Evolutionary conservation across 495 filamentous ascomycete species (phyloP).

Genomic region (Xylaria telfairii): DNA sequence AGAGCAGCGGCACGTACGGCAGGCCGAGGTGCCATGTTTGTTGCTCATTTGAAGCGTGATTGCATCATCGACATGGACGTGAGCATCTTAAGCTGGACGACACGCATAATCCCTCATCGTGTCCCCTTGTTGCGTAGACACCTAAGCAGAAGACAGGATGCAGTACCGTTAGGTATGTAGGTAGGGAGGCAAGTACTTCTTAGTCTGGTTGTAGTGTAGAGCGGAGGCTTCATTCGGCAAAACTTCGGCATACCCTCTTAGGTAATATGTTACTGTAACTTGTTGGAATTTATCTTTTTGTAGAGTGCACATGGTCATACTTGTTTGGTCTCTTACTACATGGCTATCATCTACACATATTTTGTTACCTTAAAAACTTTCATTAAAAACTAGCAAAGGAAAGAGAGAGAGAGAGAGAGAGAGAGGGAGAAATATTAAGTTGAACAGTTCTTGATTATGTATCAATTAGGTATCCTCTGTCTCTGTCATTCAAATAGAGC

Average conservation of each 20-base stretch:
- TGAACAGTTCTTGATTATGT: slow-evolving; percentile 11
- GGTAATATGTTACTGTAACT: too few species aligned
- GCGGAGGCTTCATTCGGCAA: slow-evolving; percentile 3
- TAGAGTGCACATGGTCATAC: background rate
- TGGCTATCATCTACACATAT: background rate
- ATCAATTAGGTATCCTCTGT: slow-evolving; percentile 17
- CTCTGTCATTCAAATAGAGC: slow-evolving; percentile 8
- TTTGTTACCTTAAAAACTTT: background rate
- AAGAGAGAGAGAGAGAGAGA: too few species aligned
- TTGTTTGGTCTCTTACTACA: background rate
- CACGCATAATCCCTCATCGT: background rate
- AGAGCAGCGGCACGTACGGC: slow-evolving; percentile 29
- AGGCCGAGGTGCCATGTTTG: slow-evolving; percentile 35
- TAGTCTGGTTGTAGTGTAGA: background rate
- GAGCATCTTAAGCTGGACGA: slow-evolving; percentile 10
- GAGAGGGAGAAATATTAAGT: background rate
- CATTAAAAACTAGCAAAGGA: background rate
- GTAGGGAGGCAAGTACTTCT: too few species aligned
- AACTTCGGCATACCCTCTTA: slow-evolving; percentile 27
- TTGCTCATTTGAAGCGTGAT: background rate
- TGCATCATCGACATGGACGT: slow-evolving; percentile 13
- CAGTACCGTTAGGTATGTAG: too few species aligned
- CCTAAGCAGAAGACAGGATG: too few species aligned
- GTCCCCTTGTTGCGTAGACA: background rate
- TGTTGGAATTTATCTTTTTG: too few species aligned